Conservation (phyloP, 305 asterid species). For the Salvia sclarea region DNA sequence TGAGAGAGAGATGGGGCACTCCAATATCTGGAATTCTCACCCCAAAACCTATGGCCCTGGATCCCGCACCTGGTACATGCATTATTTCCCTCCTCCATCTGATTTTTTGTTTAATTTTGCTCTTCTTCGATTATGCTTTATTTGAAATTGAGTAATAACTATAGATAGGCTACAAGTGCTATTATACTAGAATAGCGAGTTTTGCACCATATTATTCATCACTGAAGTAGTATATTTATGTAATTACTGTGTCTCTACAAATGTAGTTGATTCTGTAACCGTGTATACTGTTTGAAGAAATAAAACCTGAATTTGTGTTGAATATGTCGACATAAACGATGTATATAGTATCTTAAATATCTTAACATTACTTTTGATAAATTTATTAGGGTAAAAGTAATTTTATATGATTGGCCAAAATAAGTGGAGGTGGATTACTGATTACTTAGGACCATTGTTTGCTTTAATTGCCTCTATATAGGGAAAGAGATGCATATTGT, state of each 20-base stretch:
- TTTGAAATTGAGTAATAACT: not conserved
- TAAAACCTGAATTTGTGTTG: not conserved
- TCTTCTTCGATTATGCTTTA: not conserved
- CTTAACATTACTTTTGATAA: not conserved
- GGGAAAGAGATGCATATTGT: not conserved
- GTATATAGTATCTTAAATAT: not conserved
- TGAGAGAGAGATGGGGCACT: conserved; percentile 50
- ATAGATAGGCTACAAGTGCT: not conserved
- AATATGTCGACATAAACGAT: not conserved
- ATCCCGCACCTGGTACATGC: conserved; percentile 60
- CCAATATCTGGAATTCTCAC: conserved; percentile 66
- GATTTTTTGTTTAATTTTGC: not conserved
- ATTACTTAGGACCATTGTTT: not conserved
- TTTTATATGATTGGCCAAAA: not conserved
- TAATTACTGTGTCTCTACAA: not conserved
- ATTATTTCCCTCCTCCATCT: not conserved
- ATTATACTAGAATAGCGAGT: too few species aligned
- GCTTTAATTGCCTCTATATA: not conserved
- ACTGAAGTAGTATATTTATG: not conserved
- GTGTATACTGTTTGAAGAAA: not conserved
- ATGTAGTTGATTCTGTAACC: not conserved
- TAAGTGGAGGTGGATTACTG: not conserved
- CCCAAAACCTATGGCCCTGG: conserved; percentile 68
- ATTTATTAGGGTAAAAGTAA: not conserved
- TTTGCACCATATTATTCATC: not conserved